Base-by-base conservation (phyloP, 345 rosid species). In the Acer saccharum region DNA sequence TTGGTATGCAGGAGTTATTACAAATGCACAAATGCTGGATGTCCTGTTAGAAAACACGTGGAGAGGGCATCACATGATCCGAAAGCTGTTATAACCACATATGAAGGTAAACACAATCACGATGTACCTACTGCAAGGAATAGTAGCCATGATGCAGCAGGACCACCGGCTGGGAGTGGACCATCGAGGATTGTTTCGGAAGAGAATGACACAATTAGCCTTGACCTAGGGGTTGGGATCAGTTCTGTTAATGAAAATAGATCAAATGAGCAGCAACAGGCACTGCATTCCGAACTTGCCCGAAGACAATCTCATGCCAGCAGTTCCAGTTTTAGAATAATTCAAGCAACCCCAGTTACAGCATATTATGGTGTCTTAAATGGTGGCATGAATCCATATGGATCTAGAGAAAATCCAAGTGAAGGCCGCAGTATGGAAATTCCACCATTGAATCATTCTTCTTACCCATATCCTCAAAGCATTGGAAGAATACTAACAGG, bases 51-150 rank as follows among this genome's bases (percentile, higher is more conserved):
- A 83, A 96, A 96, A 85, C 99, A 94, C 16, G 98, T 96, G 81
- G 99, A 96, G 89, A 90, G 99, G 81, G 99, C 99, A 81, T 94
- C 98, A 21, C 98, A 97, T 79, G 99, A 96, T 80, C 98, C 90
- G 6, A 97, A 97, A 84, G 99, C 99, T 27, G 98, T 97, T 50
- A 94, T 97, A 78, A 97, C 99, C 79, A 93, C 99, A 69, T 97
- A 97, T 43, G 99, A 97, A 83, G 99, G 99, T 64, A 97, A 94
- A 77, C 99, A 97, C 88, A 91, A 91, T 76, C 99, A 96, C 54
- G 97, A 92, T 73, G 98, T 94, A 44, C 99, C 99, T 41, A 81
- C 87, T 29, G 92, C 97, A 79, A 91, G 82, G 87, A 82, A 79
- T 68, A 87, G 84, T 80, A 89, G 83, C 84, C 94, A 91, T 41